Base-by-base conservation (phyloP, 106 monocot species). In the Dioscorea zingiberensis region DNA sequence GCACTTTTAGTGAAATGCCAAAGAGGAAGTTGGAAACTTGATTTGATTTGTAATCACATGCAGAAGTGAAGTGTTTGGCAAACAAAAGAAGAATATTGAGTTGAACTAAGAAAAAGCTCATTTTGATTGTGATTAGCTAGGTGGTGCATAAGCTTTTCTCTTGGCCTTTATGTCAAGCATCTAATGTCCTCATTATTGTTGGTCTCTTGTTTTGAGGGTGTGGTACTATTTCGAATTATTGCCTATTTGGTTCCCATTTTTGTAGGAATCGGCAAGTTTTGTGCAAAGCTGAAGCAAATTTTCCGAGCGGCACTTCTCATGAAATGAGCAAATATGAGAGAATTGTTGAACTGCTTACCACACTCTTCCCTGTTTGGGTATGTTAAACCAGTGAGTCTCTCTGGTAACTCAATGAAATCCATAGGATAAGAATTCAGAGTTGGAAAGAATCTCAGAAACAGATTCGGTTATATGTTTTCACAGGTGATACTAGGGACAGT, bases 311-410 rank as follows among this genome's bases (percentile, higher is more conserved):
- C 54, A 27, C 63, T 38, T 51, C 88, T 44, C 13, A 29, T 60
- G 73, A 56, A 73, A 55, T 81, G 28, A 97, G 83, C 81, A 83
- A 65, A 54, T 92, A 97, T 65, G 97, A 97, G 67, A 79, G 48
- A 65, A 84, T 92, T 62, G 88, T 97, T 63, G 97, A 97, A 79
- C 71, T 97, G 75, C 88, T 92, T 15, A 92, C 97, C 26, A 97
- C 92, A 18, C 83, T 97, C 65, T 97, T 97, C 70, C 97, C 97
- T 65, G 77, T 97, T 71, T 97, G 97, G 97, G 97, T 97, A 79
- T 59, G 75, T 49, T 47, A 24, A 1, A 24, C 13, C 25, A 30
- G 11, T 25, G 25, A 32, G 62, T 18, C n/a, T n/a, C n/a, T n/a
- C n/a, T n/a, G n/a, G n/a, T n/a, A n/a, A n/a, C 19, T 51, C 13